Conservation (phyloP, 768 basidiomycete species). For the Neoboletus magnificus region DNA sequence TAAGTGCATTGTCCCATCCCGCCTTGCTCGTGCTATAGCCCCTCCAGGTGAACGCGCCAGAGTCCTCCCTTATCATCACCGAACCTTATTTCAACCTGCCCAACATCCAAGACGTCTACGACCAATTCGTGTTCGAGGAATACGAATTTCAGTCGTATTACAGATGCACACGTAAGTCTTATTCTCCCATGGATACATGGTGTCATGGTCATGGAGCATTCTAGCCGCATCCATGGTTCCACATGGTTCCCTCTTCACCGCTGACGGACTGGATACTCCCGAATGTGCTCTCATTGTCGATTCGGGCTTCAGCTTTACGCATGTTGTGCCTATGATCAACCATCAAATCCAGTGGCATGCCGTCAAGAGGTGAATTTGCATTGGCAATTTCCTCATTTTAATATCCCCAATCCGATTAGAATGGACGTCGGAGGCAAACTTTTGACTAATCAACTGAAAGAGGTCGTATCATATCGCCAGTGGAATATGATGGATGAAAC, state of each 20-base stretch:
- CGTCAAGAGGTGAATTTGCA: slow-evolving; percentile 63
- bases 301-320: slow-evolving; percentile 92
- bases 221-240: slow-evolving; percentile 80
- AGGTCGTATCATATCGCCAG: slow-evolving; percentile 89
- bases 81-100: slow-evolving; percentile 95
- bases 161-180: slow-evolving; percentile 72
- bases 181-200: slow-evolving; percentile 18
- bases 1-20: slow-evolving; percentile 30
- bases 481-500: slow-evolving; percentile 99
- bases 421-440: slow-evolving; percentile 96
- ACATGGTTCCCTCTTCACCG: slow-evolving; percentile 65
- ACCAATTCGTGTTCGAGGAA: slow-evolving; percentile 95
- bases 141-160: slow-evolving; percentile 87
- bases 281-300: slow-evolving; percentile 85
- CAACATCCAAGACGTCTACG: slow-evolving; percentile 88
- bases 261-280: slow-evolving; percentile 47
- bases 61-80: slow-evolving; percentile 78
- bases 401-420: slow-evolving; percentile 40
- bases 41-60: slow-evolving; percentile 65
- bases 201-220: slow-evolving; percentile 18
- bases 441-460: slow-evolving; percentile 92
- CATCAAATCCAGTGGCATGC: slow-evolving; percentile 75
- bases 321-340: slow-evolving; percentile 79
- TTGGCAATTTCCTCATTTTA: slow-evolving; percentile 11
- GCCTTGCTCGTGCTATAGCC: slow-evolving; percentile 7